Percentiles rank a stretch among this genome's conserved stretches.
Evolutionary conservation across 768 basidiomycete genomes (phyloP).

Genomic region (Suillus cothurnatus): DNA sequence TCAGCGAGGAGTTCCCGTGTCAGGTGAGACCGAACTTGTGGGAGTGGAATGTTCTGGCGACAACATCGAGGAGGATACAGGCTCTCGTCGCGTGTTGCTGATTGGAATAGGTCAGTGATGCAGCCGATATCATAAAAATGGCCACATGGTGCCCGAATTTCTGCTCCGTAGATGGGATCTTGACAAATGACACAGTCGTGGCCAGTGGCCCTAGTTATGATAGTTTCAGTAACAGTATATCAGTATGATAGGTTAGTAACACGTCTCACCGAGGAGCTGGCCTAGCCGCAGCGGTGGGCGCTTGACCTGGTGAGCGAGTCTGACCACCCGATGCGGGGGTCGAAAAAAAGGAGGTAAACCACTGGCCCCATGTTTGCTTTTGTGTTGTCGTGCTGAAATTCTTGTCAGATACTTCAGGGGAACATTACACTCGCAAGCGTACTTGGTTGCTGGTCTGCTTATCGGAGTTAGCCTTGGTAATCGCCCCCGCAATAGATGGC

Average conservation of each 20-base stretch:
- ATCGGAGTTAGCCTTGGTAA: neutral
- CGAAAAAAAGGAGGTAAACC: too few relatives aligned
- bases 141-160: slow-evolving; percentile 35
- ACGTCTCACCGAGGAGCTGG: slow-evolving; percentile 19
- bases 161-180: slow-evolving; percentile 31
- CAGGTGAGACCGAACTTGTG: slow-evolving; percentile 28
- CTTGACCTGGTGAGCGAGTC: too few relatives aligned
- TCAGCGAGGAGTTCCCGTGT: slow-evolving; percentile 17
- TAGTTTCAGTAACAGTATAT: slow-evolving; percentile 1
- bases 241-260: neutral
- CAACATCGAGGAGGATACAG: slow-evolving; percentile 44
- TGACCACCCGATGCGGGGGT: too few relatives aligned
- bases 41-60: slow-evolving; percentile 30
- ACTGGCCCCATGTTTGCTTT: too few relatives aligned
- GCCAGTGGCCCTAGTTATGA: slow-evolving; percentile 20
- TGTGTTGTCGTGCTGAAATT: too few relatives aligned
- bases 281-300: slow-evolving; percentile 5
- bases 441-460: neutral
- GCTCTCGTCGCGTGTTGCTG: slow-evolving; percentile 38
- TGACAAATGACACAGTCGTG: slow-evolving; percentile 38
- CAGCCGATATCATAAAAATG: slow-evolving; percentile 40
- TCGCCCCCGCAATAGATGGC: neutral
- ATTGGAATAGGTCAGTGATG: slow-evolving; percentile 35
- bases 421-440: neutral
- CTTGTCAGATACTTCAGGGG: neutral